Evolutionary conservation across 768 basidiomycete genomes (phyloP), one percentile per base, ranked within the genome.

Genomic region (Tylopilus sp.): DNA sequence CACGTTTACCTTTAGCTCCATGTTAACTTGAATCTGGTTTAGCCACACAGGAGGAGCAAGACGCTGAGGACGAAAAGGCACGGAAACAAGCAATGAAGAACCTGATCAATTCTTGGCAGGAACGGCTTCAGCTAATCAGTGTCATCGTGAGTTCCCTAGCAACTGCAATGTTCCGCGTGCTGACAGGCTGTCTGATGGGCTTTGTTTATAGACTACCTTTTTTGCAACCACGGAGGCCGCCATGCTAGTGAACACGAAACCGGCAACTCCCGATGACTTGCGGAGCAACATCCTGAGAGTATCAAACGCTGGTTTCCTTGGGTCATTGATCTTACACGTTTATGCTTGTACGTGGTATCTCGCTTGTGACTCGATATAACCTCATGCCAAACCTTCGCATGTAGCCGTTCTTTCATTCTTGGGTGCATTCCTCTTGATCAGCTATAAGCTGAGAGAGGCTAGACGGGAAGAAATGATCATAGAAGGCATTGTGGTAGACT

Each of bases 61-160:
- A 83, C 55, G 58, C 68, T 16, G 66, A 62, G 30, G 83, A 84
- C 51, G 78, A 77, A 11, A 64, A 72, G 47, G 72, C 71, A 14
- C 70, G 73, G 28, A 71, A 68, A 56, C 71, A 74, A 43, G 79
- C 76, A 4, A 70, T 78, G 70, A 75, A 64, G 48, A 76, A 80
- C 42, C 72, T 84, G 4, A 73, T 82, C 17, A 75, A 76, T 58
- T 79, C 80, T 3, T 85, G 83, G 83, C 78, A 80, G 73, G 83
- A 84, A 53, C 73, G 82, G 24, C 72, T 84, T 42, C 82, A 84
- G 65, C 68, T 84, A 11, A 82, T 85, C 64, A 78, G 74, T 43
- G 75, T 85, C 28, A 81, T 83, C 47, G 83, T 83, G 37, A 61
- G 80, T 70, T 31, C 25, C n/a, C n/a, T 49, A 6, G 1, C 29